A percentile compares a stretch with the other conserved stretches of the same genome.
Conservation (phyloP, 106 monocot species). For the Platanthera zijinensis region DNA sequence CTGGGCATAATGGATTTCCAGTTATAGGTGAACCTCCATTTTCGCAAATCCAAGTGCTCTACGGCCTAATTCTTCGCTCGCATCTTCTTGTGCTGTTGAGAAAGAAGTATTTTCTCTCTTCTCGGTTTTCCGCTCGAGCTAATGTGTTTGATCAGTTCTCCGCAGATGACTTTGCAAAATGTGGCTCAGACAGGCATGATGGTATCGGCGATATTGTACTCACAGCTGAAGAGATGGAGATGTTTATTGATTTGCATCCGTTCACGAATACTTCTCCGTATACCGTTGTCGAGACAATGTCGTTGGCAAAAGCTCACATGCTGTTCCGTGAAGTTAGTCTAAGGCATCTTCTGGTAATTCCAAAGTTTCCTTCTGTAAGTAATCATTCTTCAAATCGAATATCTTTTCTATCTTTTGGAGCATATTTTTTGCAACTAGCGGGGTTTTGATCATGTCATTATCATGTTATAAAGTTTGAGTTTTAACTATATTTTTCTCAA, state of each 20-base stretch:
- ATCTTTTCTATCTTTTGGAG: not conserved
- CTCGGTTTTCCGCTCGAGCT: not conserved
- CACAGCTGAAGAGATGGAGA: conserved; percentile 31
- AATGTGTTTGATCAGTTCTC: conserved; percentile 11
- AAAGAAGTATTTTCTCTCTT: conserved; percentile 29
- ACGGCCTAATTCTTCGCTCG: conserved; percentile 36
- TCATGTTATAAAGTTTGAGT: no score
- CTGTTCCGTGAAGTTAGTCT: conserved; percentile 37
- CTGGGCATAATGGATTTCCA: conserved; percentile 25
- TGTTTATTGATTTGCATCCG: conserved; percentile 42
- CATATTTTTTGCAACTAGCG: no score
- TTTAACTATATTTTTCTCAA: no score
- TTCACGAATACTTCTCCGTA: conserved; percentile 36
- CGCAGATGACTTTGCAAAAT: conserved; percentile 39
- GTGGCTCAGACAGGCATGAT: conserved; percentile 24
- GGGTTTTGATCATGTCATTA: no score
- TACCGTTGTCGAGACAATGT: conserved; percentile 41
- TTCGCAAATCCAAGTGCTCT: conserved; percentile 25
- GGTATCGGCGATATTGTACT: conserved; percentile 27
- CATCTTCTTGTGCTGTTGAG: conserved; percentile 53
- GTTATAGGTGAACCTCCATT: conserved; percentile 31
- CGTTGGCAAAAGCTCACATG: conserved; percentile 39
- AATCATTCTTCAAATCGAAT: not conserved
- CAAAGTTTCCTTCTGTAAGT: conserved; percentile 36
- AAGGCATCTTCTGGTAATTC: conserved; percentile 43